phyloP scores from a whole-genome alignment of 495 filamentous ascomycete genomes.

The Lasiosphaeris hirsuta region DNA sequence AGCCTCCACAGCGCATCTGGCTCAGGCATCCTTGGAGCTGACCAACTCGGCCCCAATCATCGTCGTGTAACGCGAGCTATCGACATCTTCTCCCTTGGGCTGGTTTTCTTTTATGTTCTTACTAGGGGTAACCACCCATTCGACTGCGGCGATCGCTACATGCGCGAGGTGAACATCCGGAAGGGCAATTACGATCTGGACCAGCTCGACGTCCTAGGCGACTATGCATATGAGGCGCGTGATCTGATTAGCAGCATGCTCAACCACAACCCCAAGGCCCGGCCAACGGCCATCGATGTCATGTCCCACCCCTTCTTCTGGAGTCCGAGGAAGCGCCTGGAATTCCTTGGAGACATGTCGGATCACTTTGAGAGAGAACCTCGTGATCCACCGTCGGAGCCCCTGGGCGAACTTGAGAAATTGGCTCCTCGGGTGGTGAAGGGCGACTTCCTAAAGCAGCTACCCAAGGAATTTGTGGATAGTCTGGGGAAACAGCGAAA shows the following conservation, averaged over 20 bases:
- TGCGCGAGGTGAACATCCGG: constrained; percentile 94
- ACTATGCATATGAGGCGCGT: constrained; percentile 80
- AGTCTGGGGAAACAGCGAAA: constrained; percentile 91
- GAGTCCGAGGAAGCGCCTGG: constrained; percentile 77
- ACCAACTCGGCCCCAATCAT: constrained; percentile 32
- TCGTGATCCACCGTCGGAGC: constrained; percentile 68
- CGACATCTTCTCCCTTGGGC: constrained; percentile 93
- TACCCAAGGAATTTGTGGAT: constrained; percentile 80
- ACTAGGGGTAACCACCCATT: constrained; percentile 91
- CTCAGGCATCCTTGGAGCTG: constrained; percentile 42
- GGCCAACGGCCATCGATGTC: constrained; percentile 71
- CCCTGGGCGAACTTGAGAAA: constrained; percentile 58
- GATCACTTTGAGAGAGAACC: constrained; percentile 93
- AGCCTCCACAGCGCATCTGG: constrained; percentile 47
- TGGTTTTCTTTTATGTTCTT: constrained; percentile 94
- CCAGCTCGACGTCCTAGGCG: constrained; percentile 66
- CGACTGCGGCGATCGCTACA: constrained; percentile 87
- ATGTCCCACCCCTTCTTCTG: constrained; percentile 97
- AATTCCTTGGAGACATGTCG: constrained; percentile 87
- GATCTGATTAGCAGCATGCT: constrained; percentile 86
- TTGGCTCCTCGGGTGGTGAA: constrained; percentile 36
- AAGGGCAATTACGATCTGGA: constrained; percentile 75
- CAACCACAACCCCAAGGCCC: constrained; percentile 61
- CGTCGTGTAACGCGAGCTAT: constrained; percentile 90
- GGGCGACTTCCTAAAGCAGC: constrained; percentile 69